phyloP scores from a whole-genome alignment of 148 eudicot genomes.

The Rhododendron griersonianum region DNA sequence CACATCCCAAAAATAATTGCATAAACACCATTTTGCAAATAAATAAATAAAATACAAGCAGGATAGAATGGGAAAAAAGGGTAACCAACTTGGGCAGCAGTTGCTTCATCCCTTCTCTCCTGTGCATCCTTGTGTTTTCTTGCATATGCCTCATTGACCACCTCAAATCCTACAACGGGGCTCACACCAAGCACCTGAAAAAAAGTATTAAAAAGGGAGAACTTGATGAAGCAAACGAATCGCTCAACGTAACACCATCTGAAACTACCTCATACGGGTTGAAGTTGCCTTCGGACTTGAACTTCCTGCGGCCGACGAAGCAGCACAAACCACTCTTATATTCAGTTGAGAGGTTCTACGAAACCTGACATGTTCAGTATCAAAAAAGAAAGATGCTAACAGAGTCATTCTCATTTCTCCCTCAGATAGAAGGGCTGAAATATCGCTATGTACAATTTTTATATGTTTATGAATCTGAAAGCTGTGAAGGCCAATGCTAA shows the following conservation, averaged over 20 bases:
- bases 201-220: not conserved
- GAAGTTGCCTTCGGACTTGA: slow-evolving; percentile 47
- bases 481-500: no score
- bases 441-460: no score
- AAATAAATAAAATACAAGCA: not conserved
- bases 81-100: slow-evolving; percentile 53
- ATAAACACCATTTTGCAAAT: not conserved
- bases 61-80: not conserved
- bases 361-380: slow-evolving; percentile 29
- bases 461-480: no score
- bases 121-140: slow-evolving; percentile 86
- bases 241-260: not conserved
- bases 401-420: no score
- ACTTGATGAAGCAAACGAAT: not conserved
- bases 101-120: slow-evolving; percentile 75
- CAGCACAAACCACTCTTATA: slow-evolving; percentile 46
- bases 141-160: slow-evolving; percentile 64
- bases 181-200: slow-evolving; percentile 80
- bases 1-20: not conserved
- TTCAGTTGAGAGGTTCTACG: slow-evolving; percentile 18
- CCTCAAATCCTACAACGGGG: slow-evolving; percentile 81
- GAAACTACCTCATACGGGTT: slow-evolving; percentile 75
- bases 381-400: not conserved
- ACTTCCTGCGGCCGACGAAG: slow-evolving; percentile 78
- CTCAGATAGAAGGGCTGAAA: no score